Conservation (phyloP, 1,284 basidiomycete genomes). For the Macrocystidia cucumis region DNA sequence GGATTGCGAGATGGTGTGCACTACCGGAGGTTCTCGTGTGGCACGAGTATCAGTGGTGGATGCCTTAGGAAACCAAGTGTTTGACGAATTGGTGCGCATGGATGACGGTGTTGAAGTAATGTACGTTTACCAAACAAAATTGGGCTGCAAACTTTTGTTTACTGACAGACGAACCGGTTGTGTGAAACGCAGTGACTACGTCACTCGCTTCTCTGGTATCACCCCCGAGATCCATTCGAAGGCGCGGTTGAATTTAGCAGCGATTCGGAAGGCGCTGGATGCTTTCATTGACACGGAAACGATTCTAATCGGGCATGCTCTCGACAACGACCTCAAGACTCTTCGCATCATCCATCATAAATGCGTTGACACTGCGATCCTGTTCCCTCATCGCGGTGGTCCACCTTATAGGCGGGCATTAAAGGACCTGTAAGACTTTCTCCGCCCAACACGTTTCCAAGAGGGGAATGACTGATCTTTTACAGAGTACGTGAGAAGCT, state of each 20-base stretch:
- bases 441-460: constrained; percentile 2
- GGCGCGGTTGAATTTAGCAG: constrained; percentile 57
- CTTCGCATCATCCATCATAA: constrained; percentile 76
- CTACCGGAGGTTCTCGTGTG: constrained; percentile 81
- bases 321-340: constrained; percentile 89
- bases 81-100: constrained; percentile 81
- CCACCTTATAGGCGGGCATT: constrained; percentile 74
- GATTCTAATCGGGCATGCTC: constrained; percentile 75
- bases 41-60: constrained; percentile 86
- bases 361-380: constrained; percentile 77
- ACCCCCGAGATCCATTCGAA: constrained; percentile 49
- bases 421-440: constrained; percentile 59
- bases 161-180: too few relatives aligned
- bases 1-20: constrained; percentile 93
- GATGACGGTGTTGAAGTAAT: constrained; percentile 71
- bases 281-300: constrained; percentile 70
- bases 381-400: constrained; percentile 80
- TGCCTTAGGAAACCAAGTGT: constrained; percentile 59
- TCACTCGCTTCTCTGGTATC: constrained; percentile 88
- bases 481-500: constrained; percentile 73
- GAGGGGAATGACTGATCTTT: constrained; percentile 1
- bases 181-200: constrained; percentile 60
- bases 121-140: constrained; percentile 35
- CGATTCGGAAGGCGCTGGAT: constrained; percentile 62
- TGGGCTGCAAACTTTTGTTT: too few relatives aligned